Evolutionary conservation across 108 stramenopile genomes (phyloP).

Genomic region (Fragilariopsis cylindrus): DNA sequence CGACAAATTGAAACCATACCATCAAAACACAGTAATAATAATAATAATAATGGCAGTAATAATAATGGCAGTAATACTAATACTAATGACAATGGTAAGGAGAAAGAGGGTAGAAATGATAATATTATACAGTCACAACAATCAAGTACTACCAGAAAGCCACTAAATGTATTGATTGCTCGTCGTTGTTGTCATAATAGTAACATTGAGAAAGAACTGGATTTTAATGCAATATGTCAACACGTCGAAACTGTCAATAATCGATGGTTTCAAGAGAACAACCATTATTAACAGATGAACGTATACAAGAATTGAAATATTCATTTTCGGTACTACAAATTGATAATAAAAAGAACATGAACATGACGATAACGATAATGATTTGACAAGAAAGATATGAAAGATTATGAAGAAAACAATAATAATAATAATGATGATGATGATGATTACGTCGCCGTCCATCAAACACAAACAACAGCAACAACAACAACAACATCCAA

Average conservation of each 20-base stretch:
- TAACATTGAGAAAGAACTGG: conserved; percentile 21
- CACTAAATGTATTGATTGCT: conserved; percentile 38
- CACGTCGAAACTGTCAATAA: conserved; percentile 66
- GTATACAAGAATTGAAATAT: conserved; percentile 41
- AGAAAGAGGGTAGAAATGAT: background rate
- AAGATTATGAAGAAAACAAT: background rate
- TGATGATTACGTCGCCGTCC: background rate
- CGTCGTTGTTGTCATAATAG: background rate
- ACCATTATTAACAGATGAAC: conserved; percentile 66
- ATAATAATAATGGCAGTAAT: background rate
- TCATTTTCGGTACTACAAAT: conserved; percentile 26
- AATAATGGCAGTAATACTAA: background rate
- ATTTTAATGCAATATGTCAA: conserved; percentile 41
- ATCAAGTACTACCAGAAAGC: conserved; percentile 12
- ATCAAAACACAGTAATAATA: background rate
- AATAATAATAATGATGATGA: background rate
- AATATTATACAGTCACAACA: conserved; percentile 1
- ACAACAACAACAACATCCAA: conserved; percentile 6
- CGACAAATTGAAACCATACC: conserved; percentile 61
- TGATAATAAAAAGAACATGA: background rate
- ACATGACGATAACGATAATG: background rate
- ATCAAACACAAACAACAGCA: too few relatives aligned
- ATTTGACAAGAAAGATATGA: too few relatives aligned
- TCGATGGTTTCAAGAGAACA: conserved; percentile 64
- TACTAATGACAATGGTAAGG: background rate